These are phyloP conservation scores for Candida rishiriensis DNA, from an alignment of 805 yeast genomes.

Conservation along the genomic window DNA sequence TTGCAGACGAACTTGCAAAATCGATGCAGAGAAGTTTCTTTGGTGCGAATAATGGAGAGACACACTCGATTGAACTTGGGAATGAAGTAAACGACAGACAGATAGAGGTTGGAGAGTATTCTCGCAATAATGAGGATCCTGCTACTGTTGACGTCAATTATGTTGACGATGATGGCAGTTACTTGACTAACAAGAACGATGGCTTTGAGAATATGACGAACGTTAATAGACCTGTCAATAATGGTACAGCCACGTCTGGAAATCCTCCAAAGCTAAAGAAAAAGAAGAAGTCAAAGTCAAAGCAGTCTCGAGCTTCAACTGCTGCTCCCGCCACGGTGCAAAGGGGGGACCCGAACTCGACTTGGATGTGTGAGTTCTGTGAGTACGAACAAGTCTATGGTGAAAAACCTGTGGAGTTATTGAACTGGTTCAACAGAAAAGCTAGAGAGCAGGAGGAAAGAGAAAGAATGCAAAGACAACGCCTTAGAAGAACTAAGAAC, in stretches of 20 bases:
- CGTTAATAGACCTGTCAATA: too few relatives aligned
- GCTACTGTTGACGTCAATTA: neutral
- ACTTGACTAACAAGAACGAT: too few relatives aligned
- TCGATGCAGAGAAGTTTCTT: constrained; percentile 1
- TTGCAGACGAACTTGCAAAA: constrained; percentile 1
- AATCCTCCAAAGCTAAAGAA: constrained; percentile 2
- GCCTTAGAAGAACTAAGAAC: constrained; percentile 9
- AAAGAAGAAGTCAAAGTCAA: constrained; percentile 14
- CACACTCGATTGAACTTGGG: too few relatives aligned
- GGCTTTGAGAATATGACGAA: too few relatives aligned
- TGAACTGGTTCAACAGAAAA: constrained; percentile 40
- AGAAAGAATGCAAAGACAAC: constrained; percentile 15
- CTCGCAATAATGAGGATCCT: too few relatives aligned
- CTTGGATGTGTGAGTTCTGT: constrained; percentile 40
- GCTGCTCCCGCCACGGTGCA: neutral
- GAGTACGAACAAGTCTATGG: constrained; percentile 48
- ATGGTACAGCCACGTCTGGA: too few relatives aligned
- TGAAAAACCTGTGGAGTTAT: constrained; percentile 38
- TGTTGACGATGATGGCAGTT: neutral
- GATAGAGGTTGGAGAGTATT: neutral
- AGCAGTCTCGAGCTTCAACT: constrained; percentile 4
- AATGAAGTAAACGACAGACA: neutral
- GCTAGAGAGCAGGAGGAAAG: constrained; percentile 30
- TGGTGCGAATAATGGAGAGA: neutral
- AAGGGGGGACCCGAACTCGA: constrained; percentile 14